These are phyloP conservation scores for Mortierella sp. DNA, from an alignment of 371 early-diverging fungal species.

Conservation along the genomic window DNA sequence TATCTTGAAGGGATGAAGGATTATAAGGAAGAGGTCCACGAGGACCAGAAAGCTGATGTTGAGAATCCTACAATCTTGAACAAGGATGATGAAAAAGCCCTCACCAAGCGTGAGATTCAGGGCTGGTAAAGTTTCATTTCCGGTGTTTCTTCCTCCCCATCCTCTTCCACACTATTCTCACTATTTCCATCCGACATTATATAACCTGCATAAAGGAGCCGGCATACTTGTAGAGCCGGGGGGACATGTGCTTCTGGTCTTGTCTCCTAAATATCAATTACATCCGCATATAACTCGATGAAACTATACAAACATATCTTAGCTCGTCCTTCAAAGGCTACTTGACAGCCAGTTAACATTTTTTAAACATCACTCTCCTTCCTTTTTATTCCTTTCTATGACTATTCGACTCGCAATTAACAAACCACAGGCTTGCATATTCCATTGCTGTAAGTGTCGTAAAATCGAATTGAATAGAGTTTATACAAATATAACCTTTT, in stretches of 20 bases:
- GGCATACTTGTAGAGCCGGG: too few species aligned
- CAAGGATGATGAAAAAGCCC: conserved; percentile 6
- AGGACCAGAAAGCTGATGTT: conserved; percentile 15
- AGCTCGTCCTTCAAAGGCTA: too few species aligned
- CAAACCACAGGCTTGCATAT: conserved; percentile 43
- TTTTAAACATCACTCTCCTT: neutral
- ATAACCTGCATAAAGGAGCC: too few species aligned
- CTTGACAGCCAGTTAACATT: neutral
- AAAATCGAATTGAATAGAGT: neutral
- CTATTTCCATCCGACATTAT: neutral
- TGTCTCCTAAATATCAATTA: too few species aligned
- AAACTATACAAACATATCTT: too few species aligned
- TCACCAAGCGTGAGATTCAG: conserved; percentile 52
- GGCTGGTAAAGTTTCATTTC: conserved; percentile 37
- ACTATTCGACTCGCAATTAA: too few species aligned
- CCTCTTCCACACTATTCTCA: neutral
- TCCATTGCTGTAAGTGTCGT: conserved; percentile 45
- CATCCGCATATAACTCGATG: too few species aligned
- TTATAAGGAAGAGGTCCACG: neutral
- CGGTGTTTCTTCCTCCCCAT: neutral
- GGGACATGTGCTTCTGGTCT: too few species aligned
- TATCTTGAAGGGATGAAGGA: neutral
- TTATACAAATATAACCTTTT: neutral
- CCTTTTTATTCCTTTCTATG: neutral
- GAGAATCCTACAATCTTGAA: conserved; percentile 7